Percentiles rank a stretch among this genome's conserved stretches.
Evolutionary conservation across 345 rosid species (phyloP).

Genomic region (Angophora floribunda): DNA sequence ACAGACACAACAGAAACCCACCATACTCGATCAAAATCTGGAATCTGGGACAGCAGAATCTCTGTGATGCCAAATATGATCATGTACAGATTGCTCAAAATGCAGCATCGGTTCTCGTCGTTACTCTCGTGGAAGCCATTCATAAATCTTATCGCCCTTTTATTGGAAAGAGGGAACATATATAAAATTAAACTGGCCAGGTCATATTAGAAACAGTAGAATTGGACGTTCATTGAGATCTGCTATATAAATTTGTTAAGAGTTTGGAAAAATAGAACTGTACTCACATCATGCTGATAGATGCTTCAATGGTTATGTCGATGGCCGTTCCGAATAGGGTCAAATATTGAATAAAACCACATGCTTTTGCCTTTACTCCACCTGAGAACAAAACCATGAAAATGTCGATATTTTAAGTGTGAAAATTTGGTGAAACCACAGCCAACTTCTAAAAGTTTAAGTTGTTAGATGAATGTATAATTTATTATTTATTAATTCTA

Average conservation of each 20-base stretch:
- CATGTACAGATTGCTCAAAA: conserved; percentile 66
- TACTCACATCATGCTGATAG: conserved; percentile 68
- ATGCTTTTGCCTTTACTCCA: conserved; percentile 50
- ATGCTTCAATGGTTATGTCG: conserved; percentile 60
- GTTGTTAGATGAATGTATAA: too few species aligned
- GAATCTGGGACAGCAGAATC: conserved; percentile 7
- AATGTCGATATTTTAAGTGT: too few species aligned
- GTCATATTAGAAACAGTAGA: too few species aligned
- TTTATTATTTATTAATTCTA: too few species aligned
- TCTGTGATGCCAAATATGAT: not conserved
- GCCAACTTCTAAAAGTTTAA: too few species aligned
- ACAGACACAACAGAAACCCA: conserved; percentile 55
- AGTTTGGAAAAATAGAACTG: not conserved
- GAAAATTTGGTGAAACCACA: too few species aligned
- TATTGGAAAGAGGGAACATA: not conserved
- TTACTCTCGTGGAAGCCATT: conserved; percentile 58
- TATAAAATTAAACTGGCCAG: not conserved
- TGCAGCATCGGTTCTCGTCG: conserved; percentile 46
- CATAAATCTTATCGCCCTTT: conserved; percentile 63
- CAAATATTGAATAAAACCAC: conserved; percentile 55
- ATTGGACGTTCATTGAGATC: too few species aligned
- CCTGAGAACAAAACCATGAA: conserved; percentile 13
- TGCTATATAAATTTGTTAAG: too few species aligned
- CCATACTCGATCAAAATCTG: conserved; percentile 41
- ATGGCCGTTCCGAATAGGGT: conserved; percentile 56